A percentile compares a stretch with the other conserved stretches of the same genome.
Conservation (phyloP, 163 green algal species). For the Volvox carteri region DNA sequence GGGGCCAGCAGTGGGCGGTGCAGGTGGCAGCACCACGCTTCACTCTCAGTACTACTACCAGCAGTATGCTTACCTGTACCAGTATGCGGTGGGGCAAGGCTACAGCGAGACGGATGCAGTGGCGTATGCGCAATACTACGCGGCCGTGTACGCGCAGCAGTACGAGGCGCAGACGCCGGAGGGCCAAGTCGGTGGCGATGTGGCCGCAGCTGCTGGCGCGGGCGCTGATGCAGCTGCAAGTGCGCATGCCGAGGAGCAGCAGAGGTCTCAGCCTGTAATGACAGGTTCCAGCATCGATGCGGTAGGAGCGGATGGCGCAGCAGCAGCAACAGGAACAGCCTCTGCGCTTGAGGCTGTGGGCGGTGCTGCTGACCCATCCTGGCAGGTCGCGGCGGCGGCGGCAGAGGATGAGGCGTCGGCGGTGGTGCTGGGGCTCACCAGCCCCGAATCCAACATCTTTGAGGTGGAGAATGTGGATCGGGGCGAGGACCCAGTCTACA, state of each 20-base stretch:
- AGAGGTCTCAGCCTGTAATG: background rate
- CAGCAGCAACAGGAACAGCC: background rate
- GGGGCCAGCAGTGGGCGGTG: background rate
- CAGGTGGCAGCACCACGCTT: background rate
- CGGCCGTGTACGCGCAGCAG: constrained; percentile 36
- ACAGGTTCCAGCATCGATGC: no score
- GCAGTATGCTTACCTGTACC: constrained; percentile 55
- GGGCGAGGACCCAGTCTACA: background rate
- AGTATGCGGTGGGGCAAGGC: constrained; percentile 45
- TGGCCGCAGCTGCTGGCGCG: background rate
- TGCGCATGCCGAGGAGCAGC: background rate
- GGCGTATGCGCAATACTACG: constrained; percentile 56
- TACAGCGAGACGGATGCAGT: constrained; percentile 45
- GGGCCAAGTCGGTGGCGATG: constrained; percentile 3
- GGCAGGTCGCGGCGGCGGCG: background rate
- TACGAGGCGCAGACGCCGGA: constrained; percentile 42
- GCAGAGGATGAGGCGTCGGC: background rate
- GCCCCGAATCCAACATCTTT: no score
- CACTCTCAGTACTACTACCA: constrained; percentile 59
- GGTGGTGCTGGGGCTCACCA: background rate
- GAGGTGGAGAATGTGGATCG: background rate
- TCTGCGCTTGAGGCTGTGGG: background rate
- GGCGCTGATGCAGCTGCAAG: background rate
- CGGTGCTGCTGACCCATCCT: background rate
- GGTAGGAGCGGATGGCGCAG: background rate